Evolutionary conservation across 2,329 filamentous ascomycete species (phyloP).

Genomic region (Fusarium chlamydosporum): DNA sequence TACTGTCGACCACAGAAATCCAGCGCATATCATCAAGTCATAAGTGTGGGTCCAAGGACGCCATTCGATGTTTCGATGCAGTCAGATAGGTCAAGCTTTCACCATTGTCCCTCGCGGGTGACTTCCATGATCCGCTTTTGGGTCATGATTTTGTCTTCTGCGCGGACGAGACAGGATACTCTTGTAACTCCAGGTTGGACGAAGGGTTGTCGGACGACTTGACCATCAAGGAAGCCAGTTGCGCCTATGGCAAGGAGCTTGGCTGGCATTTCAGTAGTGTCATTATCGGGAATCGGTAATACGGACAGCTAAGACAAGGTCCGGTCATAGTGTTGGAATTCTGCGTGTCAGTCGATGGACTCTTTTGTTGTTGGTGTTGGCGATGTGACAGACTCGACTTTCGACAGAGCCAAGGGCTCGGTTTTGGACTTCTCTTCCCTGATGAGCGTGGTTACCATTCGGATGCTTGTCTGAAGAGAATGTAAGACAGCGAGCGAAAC

Average conservation of each 20-base stretch:
- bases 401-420: neutral
- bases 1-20: neutral
- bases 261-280: neutral
- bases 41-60: neutral
- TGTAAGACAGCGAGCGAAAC: constrained; percentile 2
- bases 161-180: neutral
- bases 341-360: neutral
- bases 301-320: neutral
- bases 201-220: neutral
- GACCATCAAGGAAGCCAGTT: constrained; percentile 4
- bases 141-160: neutral
- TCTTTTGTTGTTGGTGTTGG: neutral
- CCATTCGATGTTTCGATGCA: neutral
- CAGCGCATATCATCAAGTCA: neutral
- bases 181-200: neutral
- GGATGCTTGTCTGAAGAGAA: constrained; percentile 1
- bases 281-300: neutral
- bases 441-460: neutral
- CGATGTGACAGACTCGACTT: neutral
- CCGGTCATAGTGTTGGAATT: neutral
- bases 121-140: neutral
- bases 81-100: neutral
- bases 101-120: constrained; percentile 7
- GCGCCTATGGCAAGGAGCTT: neutral
- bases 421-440: neutral